Evolutionary conservation across 2,329 filamentous ascomycete genomes (phyloP).

Genomic region (Nemania bipapillata): DNA sequence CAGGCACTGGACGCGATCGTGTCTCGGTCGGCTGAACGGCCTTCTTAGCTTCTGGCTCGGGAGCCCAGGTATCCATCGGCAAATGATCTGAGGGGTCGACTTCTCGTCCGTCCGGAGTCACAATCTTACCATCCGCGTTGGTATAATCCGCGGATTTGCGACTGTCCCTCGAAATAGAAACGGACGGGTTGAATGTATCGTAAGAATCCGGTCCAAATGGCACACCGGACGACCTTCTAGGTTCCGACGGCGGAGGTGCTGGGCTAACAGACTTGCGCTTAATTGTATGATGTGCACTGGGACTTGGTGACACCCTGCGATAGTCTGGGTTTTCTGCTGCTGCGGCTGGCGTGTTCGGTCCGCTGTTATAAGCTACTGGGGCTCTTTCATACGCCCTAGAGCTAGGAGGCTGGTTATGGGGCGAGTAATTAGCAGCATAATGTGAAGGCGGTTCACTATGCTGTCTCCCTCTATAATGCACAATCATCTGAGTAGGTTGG

Average conservation of each 20-base stretch:
- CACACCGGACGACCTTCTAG: slow-evolving; percentile 67
- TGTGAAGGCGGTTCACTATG: slow-evolving; percentile 50
- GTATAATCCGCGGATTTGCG: slow-evolving; percentile 55
- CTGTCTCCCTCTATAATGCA: slow-evolving; percentile 57
- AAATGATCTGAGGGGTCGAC: slow-evolving; percentile 84
- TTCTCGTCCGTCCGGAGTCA: slow-evolving; percentile 78
- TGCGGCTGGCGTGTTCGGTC: slow-evolving; percentile 40
- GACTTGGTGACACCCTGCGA: slow-evolving; percentile 56
- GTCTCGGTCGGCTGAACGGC: slow-evolving; percentile 40
- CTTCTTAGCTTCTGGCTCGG: slow-evolving; percentile 75
- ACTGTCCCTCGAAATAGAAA: slow-evolving; percentile 54
- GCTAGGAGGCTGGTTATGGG: slow-evolving; percentile 39
- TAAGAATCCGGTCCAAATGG: slow-evolving; percentile 82
- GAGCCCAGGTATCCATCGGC: slow-evolving; percentile 80
- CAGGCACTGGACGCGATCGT: slow-evolving; percentile 60
- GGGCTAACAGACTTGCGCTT: slow-evolving; percentile 80
- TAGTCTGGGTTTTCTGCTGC: slow-evolving; percentile 36
- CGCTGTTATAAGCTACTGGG: slow-evolving; percentile 48
- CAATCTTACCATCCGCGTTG: slow-evolving; percentile 74
- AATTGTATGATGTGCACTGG: slow-evolving; percentile 64
- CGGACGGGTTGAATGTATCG: slow-evolving; percentile 73
- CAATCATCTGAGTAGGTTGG: slow-evolving; percentile 53
- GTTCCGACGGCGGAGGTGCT: slow-evolving; percentile 63
- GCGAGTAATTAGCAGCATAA: slow-evolving; percentile 43
- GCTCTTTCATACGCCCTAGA: slow-evolving; percentile 52